Evolutionary conservation across 2,329 filamentous ascomycete species (phyloP), one percentile per base, ranked within the genome.

Genomic region (Cladophialophora immunda): DNA sequence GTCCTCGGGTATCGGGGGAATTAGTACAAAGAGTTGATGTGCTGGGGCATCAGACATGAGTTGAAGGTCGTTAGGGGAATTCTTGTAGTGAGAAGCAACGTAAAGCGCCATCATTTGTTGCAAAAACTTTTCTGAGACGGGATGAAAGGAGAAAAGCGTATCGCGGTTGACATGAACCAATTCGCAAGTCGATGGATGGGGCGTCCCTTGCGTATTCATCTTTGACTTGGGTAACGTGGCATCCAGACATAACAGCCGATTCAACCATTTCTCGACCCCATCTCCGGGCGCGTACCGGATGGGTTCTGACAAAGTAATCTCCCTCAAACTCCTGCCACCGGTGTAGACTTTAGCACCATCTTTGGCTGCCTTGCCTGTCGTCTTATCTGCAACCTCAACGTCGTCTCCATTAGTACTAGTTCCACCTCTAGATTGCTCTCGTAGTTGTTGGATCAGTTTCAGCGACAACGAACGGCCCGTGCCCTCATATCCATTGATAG

Each of bases 91-190:
- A 73, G 93, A 97, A 30, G 95, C 93, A 30, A 99, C 96, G 74
- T 98, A 99, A 1, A 99, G 86, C 0, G 94, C 93, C 80, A 99
- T 94, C 93, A 99, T 97, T 74, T 97, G 93, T 78, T 99, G 95
- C 63, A 99, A 82, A 81, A 99, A 98, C 76, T 94, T 95, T 78
- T 99, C 95, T 2, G 95, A 96, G 22, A 98, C 93, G 2, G 94
- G 93, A 75, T 99, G 95, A 83, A 96, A 99, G 13, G 94, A 98
- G 82, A 99, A 99, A 15, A 99, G 87, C 8, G 94, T 98, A 80
- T 99, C 95, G 64, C 95, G 91, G 81, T 98, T 99, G 74, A 99
- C 93, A 73, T 93, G 90, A 65, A 98, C 86, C 63, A 99, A 87
- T 80, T 99, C 90, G 78, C 95, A 99, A 77, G 95, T 88, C 8